Evolutionary conservation across 768 basidiomycete species (phyloP), one percentile per base, ranked within the genome.

Genomic region (Pisolithus marmoratus): DNA sequence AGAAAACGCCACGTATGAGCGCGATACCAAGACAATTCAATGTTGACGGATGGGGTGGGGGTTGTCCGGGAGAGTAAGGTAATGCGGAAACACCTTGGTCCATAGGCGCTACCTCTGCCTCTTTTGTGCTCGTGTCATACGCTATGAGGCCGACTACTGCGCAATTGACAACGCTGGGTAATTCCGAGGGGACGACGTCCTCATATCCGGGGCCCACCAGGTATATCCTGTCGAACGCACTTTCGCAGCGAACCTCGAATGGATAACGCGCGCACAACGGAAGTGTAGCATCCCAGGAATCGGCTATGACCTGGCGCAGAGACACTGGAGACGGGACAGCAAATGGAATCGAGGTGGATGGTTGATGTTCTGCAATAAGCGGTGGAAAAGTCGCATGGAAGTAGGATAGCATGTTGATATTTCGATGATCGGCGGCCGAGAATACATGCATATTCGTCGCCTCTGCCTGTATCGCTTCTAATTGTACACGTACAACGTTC

Each of bases 21-120:
- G 78, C 95, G 19, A 95, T 72, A 1, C 93, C 94, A 23, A 83
- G 68, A 55, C 90, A 91, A 8, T 58, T 75, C 1, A 89, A 89
- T 0, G 73, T 66, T 0, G 71, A 59, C 0, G 90, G 85, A 2
- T 78, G 68, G 0, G 91, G 90, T 0, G 73, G 70, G 0, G 72
- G 54, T 0, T 72, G 65, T 0, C 74, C 76, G 59, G 84, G 90
- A 0, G 63, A 70, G 65, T 94, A 95, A 0, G 82, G 76, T 5
- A 85, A 61, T 5, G 52, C 44, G 8, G 36, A 11, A 20, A 17
- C 43, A 2, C 6, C 26, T 8, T 47, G 29, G 6, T 29, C 31
- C 17, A 5, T n/a, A 3, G 22, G 31, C 46, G 12, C 46, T 7
- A 11, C 8, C 31, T 29, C 46, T 8, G 14, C 23, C 42, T 31